Conservation (phyloP, 179 eudicot species). For the Silene vulgaris region DNA sequence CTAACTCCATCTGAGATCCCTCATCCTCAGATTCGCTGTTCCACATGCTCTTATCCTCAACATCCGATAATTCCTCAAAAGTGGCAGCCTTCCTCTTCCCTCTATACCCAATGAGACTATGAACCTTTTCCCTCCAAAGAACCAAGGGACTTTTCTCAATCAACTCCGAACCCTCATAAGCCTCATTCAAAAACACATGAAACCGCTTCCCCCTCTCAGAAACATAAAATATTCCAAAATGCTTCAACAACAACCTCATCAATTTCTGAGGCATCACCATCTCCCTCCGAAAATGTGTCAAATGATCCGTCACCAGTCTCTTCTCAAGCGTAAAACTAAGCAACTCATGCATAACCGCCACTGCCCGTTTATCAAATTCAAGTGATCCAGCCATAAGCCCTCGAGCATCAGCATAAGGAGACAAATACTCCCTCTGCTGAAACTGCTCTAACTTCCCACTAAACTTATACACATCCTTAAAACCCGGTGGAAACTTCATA, state of each 20-base stretch:
- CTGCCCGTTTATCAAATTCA: constrained; percentile 85
- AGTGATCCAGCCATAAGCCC: constrained; percentile 62
- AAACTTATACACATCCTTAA: constrained; percentile 59
- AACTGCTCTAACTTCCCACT: constrained; percentile 60
- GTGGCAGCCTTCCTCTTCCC: constrained; percentile 49
- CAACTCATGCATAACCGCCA: constrained; percentile 88
- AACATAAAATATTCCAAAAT: constrained; percentile 90
- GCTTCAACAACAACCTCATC: constrained; percentile 86
- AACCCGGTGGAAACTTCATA: constrained; percentile 62
- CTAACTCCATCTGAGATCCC: constrained; percentile 25
- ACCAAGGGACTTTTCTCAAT: constrained; percentile 70
- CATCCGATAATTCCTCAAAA: constrained; percentile 49
- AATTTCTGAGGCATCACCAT: constrained; percentile 90
- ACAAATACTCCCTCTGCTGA: constrained; percentile 66
- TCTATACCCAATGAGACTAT: constrained; percentile 59
- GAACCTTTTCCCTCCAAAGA: constrained; percentile 84
- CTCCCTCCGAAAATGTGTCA: constrained; percentile 82
- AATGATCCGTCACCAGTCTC: constrained; percentile 81
- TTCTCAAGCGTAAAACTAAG: constrained; percentile 87
- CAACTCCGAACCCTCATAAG: constrained; percentile 72
- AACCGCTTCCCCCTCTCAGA: constrained; percentile 91
- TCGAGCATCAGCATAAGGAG: constrained; percentile 81
- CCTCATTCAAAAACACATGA: constrained; percentile 84
- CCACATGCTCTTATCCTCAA: constrained; percentile 46
- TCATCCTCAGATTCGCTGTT: constrained; percentile 59